A percentile compares a stretch with the other conserved stretches of the same genome.
Evolutionary conservation across 164 flowering plant genomes (phyloP).

Genomic region (Chloranthus sessilifolius): DNA sequence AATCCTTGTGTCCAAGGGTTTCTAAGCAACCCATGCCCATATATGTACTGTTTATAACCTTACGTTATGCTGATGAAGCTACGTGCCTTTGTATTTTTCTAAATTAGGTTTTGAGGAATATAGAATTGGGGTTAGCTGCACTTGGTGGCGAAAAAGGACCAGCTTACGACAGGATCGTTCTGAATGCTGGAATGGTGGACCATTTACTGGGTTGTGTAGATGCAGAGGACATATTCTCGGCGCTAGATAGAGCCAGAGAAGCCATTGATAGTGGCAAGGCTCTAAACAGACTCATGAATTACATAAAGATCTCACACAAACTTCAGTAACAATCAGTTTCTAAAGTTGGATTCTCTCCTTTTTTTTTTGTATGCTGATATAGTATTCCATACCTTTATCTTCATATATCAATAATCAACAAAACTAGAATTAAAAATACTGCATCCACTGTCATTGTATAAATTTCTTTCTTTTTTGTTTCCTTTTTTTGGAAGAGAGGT

Average conservation of each 20-base stretch:
- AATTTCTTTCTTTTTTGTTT: too few species aligned
- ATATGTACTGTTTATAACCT: too few species aligned
- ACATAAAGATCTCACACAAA: constrained; percentile 66
- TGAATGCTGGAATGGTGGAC: constrained; percentile 97
- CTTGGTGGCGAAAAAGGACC: constrained; percentile 88
- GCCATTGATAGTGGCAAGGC: constrained; percentile 96
- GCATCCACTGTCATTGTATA: too few species aligned
- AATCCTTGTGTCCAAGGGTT: too few species aligned
- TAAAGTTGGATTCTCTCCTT: background rate
- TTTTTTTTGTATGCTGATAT: background rate
- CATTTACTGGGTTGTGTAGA: constrained; percentile 89
- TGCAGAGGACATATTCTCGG: constrained; percentile 67
- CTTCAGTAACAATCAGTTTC: constrained; percentile 31
- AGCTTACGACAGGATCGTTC: constrained; percentile 86
- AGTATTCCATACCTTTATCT: background rate
- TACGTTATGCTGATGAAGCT: too few species aligned
- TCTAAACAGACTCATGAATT: constrained; percentile 58
- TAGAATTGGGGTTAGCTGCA: constrained; percentile 89
- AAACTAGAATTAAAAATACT: too few species aligned
- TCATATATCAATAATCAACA: background rate
- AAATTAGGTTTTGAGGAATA: constrained; percentile 68
- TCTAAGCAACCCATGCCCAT: too few species aligned
- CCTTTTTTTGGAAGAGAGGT: too few species aligned
- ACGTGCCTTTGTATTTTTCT: too few species aligned
- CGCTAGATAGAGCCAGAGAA: constrained; percentile 89